Evolutionary conservation across 345 rosid genomes (phyloP).

Genomic region (Stellera chamaejasme): DNA sequence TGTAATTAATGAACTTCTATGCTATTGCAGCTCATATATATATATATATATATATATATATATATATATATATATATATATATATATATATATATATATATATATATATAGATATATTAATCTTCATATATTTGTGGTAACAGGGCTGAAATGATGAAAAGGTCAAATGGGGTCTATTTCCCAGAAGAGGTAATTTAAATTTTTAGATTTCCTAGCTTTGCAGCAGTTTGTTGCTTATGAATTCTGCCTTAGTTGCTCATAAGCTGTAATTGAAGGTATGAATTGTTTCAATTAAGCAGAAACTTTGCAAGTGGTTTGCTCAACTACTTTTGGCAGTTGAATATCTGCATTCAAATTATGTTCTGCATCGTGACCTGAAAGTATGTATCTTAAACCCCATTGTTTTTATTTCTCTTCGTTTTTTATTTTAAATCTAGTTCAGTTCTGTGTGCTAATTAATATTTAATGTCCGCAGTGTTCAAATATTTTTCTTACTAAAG

Average conservation of each 20-base stretch:
- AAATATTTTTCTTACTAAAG: constrained; percentile 94
- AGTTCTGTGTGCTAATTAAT: constrained; percentile 24
- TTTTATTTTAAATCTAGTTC: constrained; percentile 13
- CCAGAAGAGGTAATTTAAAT: constrained; percentile 68
- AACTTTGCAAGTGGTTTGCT: constrained; percentile 96
- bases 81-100: too few species aligned
- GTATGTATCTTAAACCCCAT: constrained; percentile 28
- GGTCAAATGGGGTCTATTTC: constrained; percentile 73
- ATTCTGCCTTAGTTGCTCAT: constrained; percentile 6
- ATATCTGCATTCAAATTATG: constrained; percentile 90
- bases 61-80: too few species aligned
- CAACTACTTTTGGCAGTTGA: constrained; percentile 90
- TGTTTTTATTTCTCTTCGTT: constrained; percentile 13
- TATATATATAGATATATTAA: too few species aligned
- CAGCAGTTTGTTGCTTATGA: neutral
- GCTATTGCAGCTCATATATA: neutral
- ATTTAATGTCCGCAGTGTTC: constrained; percentile 60
- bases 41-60: too few species aligned
- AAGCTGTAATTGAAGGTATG: constrained; percentile 3
- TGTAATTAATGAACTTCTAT: neutral
- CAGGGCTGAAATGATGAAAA: constrained; percentile 98
- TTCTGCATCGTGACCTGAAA: constrained; percentile 91
- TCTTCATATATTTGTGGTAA: constrained; percentile 1
- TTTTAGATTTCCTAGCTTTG: neutral
- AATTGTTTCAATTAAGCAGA: constrained; percentile 31